A percentile compares a stretch with the other conserved stretches of the same genome.
These are phyloP conservation scores for Suillus paluster DNA, from an alignment of 768 basidiomycete species.

Conservation along the genomic window DNA sequence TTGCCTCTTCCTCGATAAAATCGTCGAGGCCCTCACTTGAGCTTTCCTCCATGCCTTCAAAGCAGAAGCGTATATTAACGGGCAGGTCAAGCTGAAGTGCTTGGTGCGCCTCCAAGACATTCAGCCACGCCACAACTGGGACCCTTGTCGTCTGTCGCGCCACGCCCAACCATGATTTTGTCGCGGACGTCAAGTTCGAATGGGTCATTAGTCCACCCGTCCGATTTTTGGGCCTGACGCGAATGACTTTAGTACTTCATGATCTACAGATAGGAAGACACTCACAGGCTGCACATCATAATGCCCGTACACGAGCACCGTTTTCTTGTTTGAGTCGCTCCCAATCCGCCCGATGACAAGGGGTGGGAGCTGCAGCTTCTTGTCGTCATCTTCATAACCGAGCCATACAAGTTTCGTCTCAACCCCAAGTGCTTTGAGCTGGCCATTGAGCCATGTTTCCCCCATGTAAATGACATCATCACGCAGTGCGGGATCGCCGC, in stretches of 20 bases:
- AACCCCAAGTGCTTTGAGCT: constrained; percentile 79
- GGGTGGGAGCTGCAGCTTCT: constrained; percentile 74
- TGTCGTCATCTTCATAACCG: constrained; percentile 72
- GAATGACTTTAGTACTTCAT: too few species aligned
- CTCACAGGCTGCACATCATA: constrained; percentile 89
- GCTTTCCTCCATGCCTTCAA: constrained; percentile 95
- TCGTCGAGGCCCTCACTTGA: constrained; percentile 87
- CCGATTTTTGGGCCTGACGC: constrained; percentile 49
- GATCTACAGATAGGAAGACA: constrained; percentile 7
- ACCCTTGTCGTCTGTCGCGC: constrained; percentile 92
- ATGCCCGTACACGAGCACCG: constrained; percentile 86
- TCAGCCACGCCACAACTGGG: constrained; percentile 87
- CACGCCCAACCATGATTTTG: constrained; percentile 77
- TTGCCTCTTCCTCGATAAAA: constrained; percentile 71
- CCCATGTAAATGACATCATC: constrained; percentile 86
- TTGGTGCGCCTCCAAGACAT: constrained; percentile 84
- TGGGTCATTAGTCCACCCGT: constrained; percentile 89
- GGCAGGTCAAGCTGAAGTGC: constrained; percentile 71
- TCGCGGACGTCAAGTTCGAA: constrained; percentile 59
- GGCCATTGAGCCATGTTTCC: constrained; percentile 65
- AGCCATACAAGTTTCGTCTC: constrained; percentile 75
- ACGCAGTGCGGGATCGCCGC: constrained; percentile 71
- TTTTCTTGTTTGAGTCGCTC: constrained; percentile 83
- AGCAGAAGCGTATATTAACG: constrained; percentile 86
- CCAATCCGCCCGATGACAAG: constrained; percentile 79